Conservation (phyloP, 129 eudicot genomes). For the Helichrysum umbraculigerum region DNA sequence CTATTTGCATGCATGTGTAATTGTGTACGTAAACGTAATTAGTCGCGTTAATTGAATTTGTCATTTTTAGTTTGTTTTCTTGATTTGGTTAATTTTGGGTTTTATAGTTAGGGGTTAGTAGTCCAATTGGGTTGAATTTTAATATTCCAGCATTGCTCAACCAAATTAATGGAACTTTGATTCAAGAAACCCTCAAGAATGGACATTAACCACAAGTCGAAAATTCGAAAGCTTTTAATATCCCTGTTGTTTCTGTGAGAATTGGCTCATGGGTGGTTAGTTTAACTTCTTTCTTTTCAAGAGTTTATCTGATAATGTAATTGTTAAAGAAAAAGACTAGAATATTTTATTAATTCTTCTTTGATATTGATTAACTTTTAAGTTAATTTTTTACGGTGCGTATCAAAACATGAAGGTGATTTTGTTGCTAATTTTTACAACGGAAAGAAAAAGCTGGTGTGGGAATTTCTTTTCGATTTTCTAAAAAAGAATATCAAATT, state of each 20-base stretch:
- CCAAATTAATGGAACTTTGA: neutral
- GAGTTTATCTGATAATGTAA: neutral
- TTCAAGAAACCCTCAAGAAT: neutral
- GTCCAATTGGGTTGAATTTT: neutral
- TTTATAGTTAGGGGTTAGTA: neutral
- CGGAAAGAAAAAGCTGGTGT: slow-evolving; percentile 54
- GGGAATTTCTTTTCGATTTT: slow-evolving; percentile 62
- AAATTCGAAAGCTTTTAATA: neutral
- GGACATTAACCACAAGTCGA: neutral
- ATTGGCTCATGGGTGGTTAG: slow-evolving; percentile 14
- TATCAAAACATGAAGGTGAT: slow-evolving; percentile 45
- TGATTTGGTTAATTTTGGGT: too few species aligned
- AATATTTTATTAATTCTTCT: neutral
- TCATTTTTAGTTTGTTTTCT: too few species aligned
- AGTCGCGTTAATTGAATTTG: too few species aligned
- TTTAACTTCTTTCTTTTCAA: neutral
- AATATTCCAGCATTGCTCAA: neutral
- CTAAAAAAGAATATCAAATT: slow-evolving; percentile 67
- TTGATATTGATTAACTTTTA: neutral
- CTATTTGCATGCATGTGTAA: too few species aligned
- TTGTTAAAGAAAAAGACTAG: neutral
- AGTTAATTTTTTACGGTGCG: slow-evolving; percentile 32
- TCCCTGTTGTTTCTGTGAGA: neutral
- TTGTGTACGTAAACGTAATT: too few species aligned
- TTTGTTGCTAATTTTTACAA: slow-evolving; percentile 57